Evolutionary conservation across 2,329 filamentous ascomycete genomes (phyloP).

Genomic region (Botrytis elliptica): DNA sequence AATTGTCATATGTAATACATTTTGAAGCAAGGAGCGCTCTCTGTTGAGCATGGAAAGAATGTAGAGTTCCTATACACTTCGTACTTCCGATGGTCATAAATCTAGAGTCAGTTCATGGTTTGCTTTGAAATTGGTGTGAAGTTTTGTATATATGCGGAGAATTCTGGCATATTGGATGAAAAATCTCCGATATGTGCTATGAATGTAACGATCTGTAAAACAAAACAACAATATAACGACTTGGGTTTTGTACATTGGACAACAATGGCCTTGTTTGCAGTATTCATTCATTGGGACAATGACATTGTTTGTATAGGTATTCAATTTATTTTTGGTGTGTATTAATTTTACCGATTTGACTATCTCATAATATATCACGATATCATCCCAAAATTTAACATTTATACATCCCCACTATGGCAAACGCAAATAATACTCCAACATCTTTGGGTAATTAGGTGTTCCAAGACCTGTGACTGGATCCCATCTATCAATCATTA

Average conservation of each 20-base stretch:
- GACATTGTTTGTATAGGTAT: background rate
- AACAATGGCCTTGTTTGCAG: background rate
- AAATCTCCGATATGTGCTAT: background rate
- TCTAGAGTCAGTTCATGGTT: background rate
- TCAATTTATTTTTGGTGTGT: background rate
- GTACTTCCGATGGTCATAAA: background rate
- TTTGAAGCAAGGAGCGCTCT: background rate
- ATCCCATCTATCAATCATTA: slow-evolving; percentile 35
- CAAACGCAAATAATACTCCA: slow-evolving; percentile 30
- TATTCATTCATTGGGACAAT: background rate
- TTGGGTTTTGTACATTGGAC: background rate
- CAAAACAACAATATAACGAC: background rate
- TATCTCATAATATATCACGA: background rate
- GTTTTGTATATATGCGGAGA: background rate
- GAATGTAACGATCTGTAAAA: background rate
- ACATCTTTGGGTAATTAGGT: slow-evolving; percentile 34
- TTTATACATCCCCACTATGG: slow-evolving; percentile 18
- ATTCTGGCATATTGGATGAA: background rate
- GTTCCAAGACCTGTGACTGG: slow-evolving; percentile 36
- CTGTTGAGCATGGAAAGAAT: background rate
- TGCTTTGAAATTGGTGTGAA: background rate
- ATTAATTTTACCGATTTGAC: background rate
- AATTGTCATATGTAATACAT: background rate
- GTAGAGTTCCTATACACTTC: background rate
- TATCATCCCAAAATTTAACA: background rate